Conservation (phyloP, 192 early-diverging fungal species). For the Backusella parvicylindrica region DNA sequence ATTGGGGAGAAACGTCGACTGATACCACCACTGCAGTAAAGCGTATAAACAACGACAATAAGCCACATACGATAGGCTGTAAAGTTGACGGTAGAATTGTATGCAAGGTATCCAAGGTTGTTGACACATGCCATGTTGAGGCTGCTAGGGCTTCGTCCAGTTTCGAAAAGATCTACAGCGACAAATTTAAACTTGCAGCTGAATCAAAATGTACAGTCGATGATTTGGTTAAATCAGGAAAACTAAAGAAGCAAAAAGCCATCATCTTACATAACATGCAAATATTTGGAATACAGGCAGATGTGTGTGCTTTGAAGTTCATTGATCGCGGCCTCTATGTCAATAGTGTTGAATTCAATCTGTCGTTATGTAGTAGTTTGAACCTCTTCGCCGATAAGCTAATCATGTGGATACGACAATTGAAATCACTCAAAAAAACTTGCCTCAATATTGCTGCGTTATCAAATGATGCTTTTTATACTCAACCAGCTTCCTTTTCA, state of each 20-base stretch:
- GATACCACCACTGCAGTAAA: not conserved
- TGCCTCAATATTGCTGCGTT: too few relatives aligned
- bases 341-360: not conserved
- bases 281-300: not conserved
- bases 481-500: too few relatives aligned
- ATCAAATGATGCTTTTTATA: too few relatives aligned
- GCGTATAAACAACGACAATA: not conserved
- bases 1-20: not conserved
- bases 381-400: too few relatives aligned
- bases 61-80: not conserved
- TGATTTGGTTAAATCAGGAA: not conserved
- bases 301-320: not conserved
- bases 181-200: not conserved
- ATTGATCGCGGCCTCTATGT: not conserved
- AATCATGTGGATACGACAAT: too few relatives aligned
- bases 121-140: not conserved
- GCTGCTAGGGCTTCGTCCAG: not conserved
- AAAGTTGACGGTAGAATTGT: not conserved
- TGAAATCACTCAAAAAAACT: too few relatives aligned
- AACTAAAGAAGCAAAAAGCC: not conserved
- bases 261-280: not conserved
- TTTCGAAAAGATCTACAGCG: not conserved
- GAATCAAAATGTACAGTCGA: not conserved
- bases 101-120: not conserved
- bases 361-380: too few relatives aligned